Conservation (phyloP, 78 protist species). For the Bigelowiella natans region DNA sequence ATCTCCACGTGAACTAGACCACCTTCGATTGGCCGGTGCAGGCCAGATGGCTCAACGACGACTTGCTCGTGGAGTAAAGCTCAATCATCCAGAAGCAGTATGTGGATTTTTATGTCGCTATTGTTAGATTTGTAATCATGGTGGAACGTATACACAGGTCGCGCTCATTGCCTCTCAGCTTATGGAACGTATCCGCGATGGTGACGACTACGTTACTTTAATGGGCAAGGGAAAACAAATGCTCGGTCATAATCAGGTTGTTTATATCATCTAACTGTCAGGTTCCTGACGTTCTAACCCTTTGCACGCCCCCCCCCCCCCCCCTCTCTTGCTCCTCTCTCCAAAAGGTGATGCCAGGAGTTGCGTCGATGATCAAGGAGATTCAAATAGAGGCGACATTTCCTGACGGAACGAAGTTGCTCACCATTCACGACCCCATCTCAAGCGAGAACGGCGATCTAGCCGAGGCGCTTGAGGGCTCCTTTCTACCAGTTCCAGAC, state of each 20-base stretch:
- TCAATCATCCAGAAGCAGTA: constrained; percentile 15
- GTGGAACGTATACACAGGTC: too few relatives aligned
- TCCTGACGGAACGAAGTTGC: constrained; percentile 34
- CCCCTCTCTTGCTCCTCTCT: neutral
- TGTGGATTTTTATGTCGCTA: too few relatives aligned
- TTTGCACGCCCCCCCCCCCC: too few relatives aligned
- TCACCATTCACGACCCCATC: constrained; percentile 3
- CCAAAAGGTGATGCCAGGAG: constrained; percentile 2
- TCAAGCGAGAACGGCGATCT: constrained; percentile 17
- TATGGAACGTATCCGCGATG: constrained; percentile 22
- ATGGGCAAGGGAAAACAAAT: constrained; percentile 1
- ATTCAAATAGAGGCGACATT: constrained; percentile 28
- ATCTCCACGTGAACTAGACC: constrained; percentile 23
- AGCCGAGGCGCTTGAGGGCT: constrained; percentile 9
- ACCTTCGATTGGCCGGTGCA: neutral
- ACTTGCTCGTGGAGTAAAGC: neutral
- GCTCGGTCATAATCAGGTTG: constrained; percentile 4
- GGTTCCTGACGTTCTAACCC: neutral
- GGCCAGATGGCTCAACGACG: constrained; percentile 18
- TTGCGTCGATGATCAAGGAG: neutral
- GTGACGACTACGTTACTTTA: neutral
- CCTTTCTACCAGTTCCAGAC: constrained; percentile 20
- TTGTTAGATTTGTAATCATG: too few relatives aligned
- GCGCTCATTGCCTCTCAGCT: constrained; percentile 9
- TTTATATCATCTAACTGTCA: too few relatives aligned